A percentile compares a stretch with the other conserved stretches of the same genome.
phyloP scores from a whole-genome alignment of 768 basidiomycete genomes.

The Tricholoma furcatifolium region DNA sequence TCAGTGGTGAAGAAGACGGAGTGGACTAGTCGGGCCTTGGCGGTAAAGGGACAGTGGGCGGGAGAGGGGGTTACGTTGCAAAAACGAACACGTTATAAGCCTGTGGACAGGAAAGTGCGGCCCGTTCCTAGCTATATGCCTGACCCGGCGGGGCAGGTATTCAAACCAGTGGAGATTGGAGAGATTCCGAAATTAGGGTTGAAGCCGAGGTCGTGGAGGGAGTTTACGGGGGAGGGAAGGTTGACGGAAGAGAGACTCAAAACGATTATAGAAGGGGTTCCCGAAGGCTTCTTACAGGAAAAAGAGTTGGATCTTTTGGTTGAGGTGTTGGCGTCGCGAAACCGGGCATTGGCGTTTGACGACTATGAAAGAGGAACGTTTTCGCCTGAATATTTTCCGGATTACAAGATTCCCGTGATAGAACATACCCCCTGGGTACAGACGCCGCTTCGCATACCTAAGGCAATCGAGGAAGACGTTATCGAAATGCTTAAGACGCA shows the following conservation, averaged over 20 bases:
- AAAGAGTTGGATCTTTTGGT: constrained; percentile 19
- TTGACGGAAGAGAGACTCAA: constrained; percentile 16
- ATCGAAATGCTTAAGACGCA: constrained; percentile 20
- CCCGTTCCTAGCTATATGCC: too few relatives aligned
- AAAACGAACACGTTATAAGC: too few relatives aligned
- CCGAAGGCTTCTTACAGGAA: not conserved
- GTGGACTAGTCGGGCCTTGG: not conserved
- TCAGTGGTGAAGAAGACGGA: not conserved
- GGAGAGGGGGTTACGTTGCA: not conserved
- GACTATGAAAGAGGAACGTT: too few relatives aligned
- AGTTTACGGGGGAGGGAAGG: not conserved
- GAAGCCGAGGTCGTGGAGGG: constrained; percentile 13
- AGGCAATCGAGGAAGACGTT: constrained; percentile 20
- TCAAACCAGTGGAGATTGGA: too few relatives aligned
- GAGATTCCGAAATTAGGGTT: constrained; percentile 25
- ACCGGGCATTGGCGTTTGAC: constrained; percentile 23
- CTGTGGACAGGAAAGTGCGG: constrained; percentile 22
- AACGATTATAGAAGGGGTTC: constrained; percentile 8
- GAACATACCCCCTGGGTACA: too few relatives aligned
- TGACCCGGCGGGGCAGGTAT: too few relatives aligned
- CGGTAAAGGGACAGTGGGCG: not conserved
- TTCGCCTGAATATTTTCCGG: too few relatives aligned
- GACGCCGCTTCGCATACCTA: constrained; percentile 25
- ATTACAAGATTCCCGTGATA: too few relatives aligned
- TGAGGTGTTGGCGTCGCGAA: constrained; percentile 26